Evolutionary conservation across 2,329 filamentous ascomycete species (phyloP).

Genomic region (Escovopsis sp.): DNA sequence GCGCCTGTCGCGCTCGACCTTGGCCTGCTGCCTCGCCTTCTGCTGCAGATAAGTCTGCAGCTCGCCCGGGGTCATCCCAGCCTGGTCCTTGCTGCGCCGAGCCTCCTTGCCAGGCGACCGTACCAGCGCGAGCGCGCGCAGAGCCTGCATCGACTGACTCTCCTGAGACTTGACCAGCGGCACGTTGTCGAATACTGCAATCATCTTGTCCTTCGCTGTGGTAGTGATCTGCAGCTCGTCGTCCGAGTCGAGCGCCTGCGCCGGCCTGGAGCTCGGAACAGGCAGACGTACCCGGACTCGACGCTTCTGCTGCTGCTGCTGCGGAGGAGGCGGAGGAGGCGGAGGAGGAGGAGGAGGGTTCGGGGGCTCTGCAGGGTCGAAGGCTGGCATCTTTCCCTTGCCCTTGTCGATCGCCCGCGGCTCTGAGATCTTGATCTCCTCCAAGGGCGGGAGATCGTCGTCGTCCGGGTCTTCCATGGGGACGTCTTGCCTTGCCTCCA

Average conservation of each 20-base stretch:
- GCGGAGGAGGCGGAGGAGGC: slow-evolving; percentile 10
- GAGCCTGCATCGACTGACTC: slow-evolving; percentile 45
- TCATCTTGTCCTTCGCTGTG: slow-evolving; percentile 35
- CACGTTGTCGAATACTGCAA: slow-evolving; percentile 55
- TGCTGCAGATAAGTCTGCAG: slow-evolving; percentile 54
- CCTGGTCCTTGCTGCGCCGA: slow-evolving; percentile 28
- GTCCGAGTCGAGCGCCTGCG: slow-evolving; percentile 28
- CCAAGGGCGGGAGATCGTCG: too few relatives aligned
- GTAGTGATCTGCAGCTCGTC: slow-evolving; percentile 51
- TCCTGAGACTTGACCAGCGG: slow-evolving; percentile 50
- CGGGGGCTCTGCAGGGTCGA: slow-evolving; percentile 17
- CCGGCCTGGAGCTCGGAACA: slow-evolving; percentile 21
- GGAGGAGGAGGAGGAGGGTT: slow-evolving; percentile 16
- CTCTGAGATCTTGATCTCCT: neutral
- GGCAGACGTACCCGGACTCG: slow-evolving; percentile 38
- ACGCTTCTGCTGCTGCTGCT: slow-evolving; percentile 18
- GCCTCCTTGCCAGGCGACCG: slow-evolving; percentile 43
- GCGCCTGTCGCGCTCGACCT: slow-evolving; percentile 59
- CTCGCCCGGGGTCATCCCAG: slow-evolving; percentile 52
- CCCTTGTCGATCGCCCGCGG: slow-evolving; percentile 10
- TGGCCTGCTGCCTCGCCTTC: slow-evolving; percentile 67
- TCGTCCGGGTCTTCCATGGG: too few relatives aligned
- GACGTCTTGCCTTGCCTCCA: too few relatives aligned
- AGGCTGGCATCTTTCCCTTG: too few relatives aligned
- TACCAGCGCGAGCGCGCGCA: slow-evolving; percentile 63